phyloP scores from a whole-genome alignment of 2,329 filamentous ascomycete species.

The Hypoxylon sp. region DNA sequence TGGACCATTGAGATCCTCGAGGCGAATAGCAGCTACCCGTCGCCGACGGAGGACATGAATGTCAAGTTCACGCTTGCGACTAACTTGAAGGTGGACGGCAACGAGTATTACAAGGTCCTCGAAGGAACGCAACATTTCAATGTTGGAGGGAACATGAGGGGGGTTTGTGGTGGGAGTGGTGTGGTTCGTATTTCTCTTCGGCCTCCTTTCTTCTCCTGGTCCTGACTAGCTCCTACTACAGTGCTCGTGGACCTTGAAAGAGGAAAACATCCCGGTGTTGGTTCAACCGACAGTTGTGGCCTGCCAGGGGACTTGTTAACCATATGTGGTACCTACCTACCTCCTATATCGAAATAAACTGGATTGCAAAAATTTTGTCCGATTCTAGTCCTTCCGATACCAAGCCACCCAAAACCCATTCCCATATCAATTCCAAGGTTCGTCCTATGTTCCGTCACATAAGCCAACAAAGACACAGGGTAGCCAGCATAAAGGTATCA shows the following conservation, averaged over 20 bases:
- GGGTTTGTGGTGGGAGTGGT: constrained; percentile 47
- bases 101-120: constrained; percentile 36
- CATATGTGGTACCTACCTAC: no score
- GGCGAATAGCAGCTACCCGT: constrained; percentile 19
- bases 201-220: background rate
- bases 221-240: constrained; percentile 18
- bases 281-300: constrained; percentile 27
- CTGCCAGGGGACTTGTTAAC: constrained; percentile 24
- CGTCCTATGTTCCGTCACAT: constrained; percentile 1
- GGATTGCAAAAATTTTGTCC: background rate
- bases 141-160: constrained; percentile 40
- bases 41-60: constrained; percentile 45
- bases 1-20: constrained; percentile 52
- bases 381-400: background rate
- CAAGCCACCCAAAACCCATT: background rate
- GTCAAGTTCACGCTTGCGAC: constrained; percentile 47
- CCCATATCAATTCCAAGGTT: background rate
- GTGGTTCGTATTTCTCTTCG: constrained; percentile 23
- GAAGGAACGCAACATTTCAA: constrained; percentile 48
- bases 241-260: constrained; percentile 35
- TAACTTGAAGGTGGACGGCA: constrained; percentile 38
- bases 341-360: background rate
- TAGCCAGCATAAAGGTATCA: background rate
- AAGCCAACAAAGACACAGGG: background rate
- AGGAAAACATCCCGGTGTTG: constrained; percentile 24